These are phyloP conservation scores for Drosera capensis DNA, from an alignment of 148 eudicot species.

Conservation along the genomic window DNA sequence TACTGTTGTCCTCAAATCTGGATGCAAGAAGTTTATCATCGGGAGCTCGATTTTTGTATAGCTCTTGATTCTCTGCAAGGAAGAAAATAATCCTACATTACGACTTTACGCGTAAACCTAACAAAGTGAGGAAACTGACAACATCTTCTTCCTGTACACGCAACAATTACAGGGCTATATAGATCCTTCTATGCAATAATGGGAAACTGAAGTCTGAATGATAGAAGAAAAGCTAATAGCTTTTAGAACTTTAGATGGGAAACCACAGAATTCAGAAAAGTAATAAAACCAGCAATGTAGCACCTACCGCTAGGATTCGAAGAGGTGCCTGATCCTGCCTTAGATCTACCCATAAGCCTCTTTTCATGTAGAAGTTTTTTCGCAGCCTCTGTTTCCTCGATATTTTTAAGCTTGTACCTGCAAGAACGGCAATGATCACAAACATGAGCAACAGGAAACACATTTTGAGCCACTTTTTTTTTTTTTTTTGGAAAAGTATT, in stretches of 20 bases:
- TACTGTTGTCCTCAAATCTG: constrained; percentile 28
- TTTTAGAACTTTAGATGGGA: too few species aligned
- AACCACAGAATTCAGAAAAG: not conserved
- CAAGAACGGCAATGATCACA: too few species aligned
- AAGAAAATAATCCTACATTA: too few species aligned
- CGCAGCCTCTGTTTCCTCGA: constrained; percentile 98
- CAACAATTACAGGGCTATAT: too few species aligned
- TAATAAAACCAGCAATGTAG: constrained; percentile 82
- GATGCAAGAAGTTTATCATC: constrained; percentile 37
- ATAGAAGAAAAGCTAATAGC: too few species aligned
- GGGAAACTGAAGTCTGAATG: too few species aligned
- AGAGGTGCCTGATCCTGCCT: constrained; percentile 55
- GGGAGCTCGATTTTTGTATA: constrained; percentile 44
- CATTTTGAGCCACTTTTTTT: too few species aligned
- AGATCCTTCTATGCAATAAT: too few species aligned
- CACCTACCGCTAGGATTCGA: constrained; percentile 72
- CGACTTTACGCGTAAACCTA: constrained; percentile 3
- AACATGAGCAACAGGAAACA: too few species aligned
- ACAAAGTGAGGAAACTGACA: not conserved
- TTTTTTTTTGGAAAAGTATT: too few species aligned
- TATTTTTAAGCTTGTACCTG: constrained; percentile 81
- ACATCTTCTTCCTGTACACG: too few species aligned
- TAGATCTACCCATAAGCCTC: constrained; percentile 54
- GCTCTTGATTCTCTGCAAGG: constrained; percentile 70
- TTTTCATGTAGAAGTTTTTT: constrained; percentile 89